Evolutionary conservation across 805 yeast species (phyloP), one percentile per base, ranked within the genome.

Genomic region (Sugiyamaella smithiae): DNA sequence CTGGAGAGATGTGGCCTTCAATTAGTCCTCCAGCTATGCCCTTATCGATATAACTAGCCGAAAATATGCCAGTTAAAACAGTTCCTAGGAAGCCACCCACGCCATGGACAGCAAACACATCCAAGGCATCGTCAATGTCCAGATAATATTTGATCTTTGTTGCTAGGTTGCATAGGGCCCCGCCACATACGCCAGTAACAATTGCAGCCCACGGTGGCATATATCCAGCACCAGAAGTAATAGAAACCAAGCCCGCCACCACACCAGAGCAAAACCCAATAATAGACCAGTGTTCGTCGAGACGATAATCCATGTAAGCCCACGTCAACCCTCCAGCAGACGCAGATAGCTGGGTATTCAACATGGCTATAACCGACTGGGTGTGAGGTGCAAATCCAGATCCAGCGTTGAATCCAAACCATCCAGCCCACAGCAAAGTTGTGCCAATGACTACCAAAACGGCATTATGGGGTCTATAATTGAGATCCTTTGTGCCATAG

Each of bases 141-240:
- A 91, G 65, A 51, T 79, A 47, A 57, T 74, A 70, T 73, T 90
- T 89, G 59, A 88, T 66, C 68, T 87, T 95, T 54, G 88, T 88
- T 42, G 95, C 91, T 63, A 80, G 77, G 76, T 90, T 89, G 72
- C 96, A 88, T 32, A 81, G 81, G 47, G 81, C 64, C 25, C 84
- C 91, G 43, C 90, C 84, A 25, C 82, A 69, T 40, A 79, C 70
- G 65, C 96, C 96, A 61, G 86, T 82, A 47, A 82, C 73, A 33
- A 85, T 76, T 1, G 95, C 77, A 43, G 88, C 79, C 82, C 89
- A 87, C 49, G 87, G 81, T 48, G 95, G 93, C 40, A 89, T 91
- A 64, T 74, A 90, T 55, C 97, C 98, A 17, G 98, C 97, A 55
- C 91, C 97, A 42, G 99, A 98, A 1, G 98, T 91, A 55, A 91